Percentiles rank a stretch among this genome's conserved stretches.
Conservation (phyloP, 2,329 filamentous ascomycete genomes). For the Rachicladosporium sp. region DNA sequence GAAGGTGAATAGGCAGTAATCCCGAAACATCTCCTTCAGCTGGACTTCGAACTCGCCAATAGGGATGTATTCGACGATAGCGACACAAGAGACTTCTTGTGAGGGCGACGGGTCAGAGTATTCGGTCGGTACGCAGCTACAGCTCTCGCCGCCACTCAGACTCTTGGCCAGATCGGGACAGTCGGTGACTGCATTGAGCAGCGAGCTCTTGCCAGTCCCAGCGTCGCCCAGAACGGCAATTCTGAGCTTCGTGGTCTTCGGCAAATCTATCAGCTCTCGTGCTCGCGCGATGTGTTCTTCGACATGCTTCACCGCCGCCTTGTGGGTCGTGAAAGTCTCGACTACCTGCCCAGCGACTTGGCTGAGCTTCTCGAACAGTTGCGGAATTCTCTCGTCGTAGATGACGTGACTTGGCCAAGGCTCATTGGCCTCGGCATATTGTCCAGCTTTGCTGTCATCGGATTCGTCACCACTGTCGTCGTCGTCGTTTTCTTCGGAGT, state of each 20-base stretch:
- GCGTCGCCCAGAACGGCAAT: slow-evolving; percentile 12
- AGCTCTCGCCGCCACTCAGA: slow-evolving; percentile 8
- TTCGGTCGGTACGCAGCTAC: slow-evolving; percentile 10
- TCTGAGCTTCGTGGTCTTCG: not conserved
- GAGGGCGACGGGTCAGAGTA: slow-evolving; percentile 3
- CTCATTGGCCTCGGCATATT: slow-evolving; percentile 4
- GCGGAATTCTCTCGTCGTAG: slow-evolving; percentile 5
- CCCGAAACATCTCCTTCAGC: slow-evolving; percentile 5
- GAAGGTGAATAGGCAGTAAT: slow-evolving; percentile 8
- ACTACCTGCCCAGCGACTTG: not conserved
- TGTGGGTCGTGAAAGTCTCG: slow-evolving; percentile 1
- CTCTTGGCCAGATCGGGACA: slow-evolving; percentile 11
- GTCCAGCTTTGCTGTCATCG: not conserved
- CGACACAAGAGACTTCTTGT: slow-evolving; percentile 10
- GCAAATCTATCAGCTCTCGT: not conserved
- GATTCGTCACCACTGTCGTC: slow-evolving; percentile 1
- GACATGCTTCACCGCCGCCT: not conserved
- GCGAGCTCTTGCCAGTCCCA: slow-evolving; percentile 16
- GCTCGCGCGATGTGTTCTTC: not conserved
- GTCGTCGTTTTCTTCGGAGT: slow-evolving; percentile 2
- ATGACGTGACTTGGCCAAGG: slow-evolving; percentile 4
- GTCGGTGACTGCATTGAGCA: slow-evolving; percentile 14
- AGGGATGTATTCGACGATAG: slow-evolving; percentile 8
- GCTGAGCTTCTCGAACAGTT: slow-evolving; percentile 1
- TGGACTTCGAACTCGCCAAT: slow-evolving; percentile 3